Evolutionary conservation across 768 basidiomycete species (phyloP), one percentile per base, ranked within the genome.

Genomic region (Termitomyces sp.): DNA sequence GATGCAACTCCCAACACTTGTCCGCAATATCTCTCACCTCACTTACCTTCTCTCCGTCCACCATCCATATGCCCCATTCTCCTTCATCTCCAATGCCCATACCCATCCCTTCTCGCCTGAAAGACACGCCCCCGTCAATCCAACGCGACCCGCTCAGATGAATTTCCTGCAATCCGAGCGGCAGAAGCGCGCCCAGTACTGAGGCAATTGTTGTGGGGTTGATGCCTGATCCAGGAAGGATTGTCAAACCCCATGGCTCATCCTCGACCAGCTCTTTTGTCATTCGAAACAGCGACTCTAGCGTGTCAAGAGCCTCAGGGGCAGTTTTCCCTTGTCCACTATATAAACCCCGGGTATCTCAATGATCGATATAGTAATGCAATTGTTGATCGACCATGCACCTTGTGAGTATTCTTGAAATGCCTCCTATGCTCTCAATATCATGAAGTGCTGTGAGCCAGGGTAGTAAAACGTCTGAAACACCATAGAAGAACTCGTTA

Each of bases 401-500:
- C 91, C 91, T 92, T 12, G 92, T 92, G 51, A 93, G 68, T 58
- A 94, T 80, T 27, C 92, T 82, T n/a, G 85, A 84, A 47, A 93
- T 77, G 1, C 87, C 86, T 27, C 76, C 73, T 31, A 90, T 82
- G 23, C 71, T 71, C 44, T 75, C 75, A n/a, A 89, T 72, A 46
- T 81, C 77, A 23, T 68, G 68, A 25, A 82, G 61, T 8, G 80
- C 82, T 83, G 53, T 32, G 31, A 51, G n/a, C n/a, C n/a, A 14
- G 17, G 25, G 6, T n/a, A 3, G 37, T 19, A 60, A 21, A 50
- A 51, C 16, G 17, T 34, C 32, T n/a, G 53, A 43, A 31, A 4
- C 17, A 46, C 7, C 11, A 34, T 17, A 29, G 42, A 25, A 44
- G 19, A 23, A 23, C 5, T 43, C 63, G 66, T 38, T 61, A 84